phyloP scores from a whole-genome alignment of 2,329 filamentous ascomycete species.

The Tympanopsis confertula region DNA sequence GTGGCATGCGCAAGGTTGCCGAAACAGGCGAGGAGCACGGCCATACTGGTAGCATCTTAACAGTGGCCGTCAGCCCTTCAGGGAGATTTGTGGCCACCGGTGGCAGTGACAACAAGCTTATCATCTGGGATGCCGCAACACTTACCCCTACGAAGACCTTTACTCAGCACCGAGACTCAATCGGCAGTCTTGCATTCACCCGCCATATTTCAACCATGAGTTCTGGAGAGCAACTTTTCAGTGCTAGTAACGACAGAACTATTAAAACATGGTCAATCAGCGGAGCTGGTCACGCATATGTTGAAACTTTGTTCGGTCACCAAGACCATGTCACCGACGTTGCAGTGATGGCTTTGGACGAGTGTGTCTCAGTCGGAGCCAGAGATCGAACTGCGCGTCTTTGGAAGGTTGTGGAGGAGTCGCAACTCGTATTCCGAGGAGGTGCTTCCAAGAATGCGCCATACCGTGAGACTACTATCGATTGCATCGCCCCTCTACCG shows the following conservation, averaged over 20 bases:
- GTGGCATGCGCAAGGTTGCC: background rate
- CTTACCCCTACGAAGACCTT: background rate
- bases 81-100: slow-evolving; percentile 1
- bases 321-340: background rate
- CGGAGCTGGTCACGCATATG: background rate
- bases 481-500: background rate
- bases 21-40: background rate
- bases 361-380: background rate
- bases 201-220: slow-evolving; percentile 1
- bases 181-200: background rate
- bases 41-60: background rate
- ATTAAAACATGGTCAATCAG: slow-evolving; percentile 1
- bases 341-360: background rate
- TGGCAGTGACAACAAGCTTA: background rate
- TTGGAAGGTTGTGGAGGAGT: background rate
- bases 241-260: background rate
- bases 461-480: background rate
- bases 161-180: background rate
- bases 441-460: background rate
- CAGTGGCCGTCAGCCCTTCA: background rate
- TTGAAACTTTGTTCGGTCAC: background rate
- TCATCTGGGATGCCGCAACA: slow-evolving; percentile 1
- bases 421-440: background rate
- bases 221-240: background rate
- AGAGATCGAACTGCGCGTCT: background rate